Evolutionary conservation across 1,284 basidiomycete genomes (phyloP), one percentile per base, ranked within the genome.

Genomic region (Tilletiaria anomala): DNA sequence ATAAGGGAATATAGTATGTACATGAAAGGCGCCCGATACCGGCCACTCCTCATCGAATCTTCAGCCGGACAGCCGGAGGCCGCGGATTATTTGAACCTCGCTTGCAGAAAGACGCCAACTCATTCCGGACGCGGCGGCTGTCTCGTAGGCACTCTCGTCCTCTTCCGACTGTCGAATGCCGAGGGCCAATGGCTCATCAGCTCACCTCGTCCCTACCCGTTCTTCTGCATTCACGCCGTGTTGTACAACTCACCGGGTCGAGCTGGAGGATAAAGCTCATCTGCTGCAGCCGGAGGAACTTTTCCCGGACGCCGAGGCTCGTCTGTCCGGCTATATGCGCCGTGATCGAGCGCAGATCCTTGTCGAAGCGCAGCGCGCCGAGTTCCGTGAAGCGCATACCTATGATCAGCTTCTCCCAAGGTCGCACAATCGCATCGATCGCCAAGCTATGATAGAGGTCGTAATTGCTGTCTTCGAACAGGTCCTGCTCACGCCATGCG

Each of bases 291-390:
- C 91, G 73, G 17, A 81, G 72, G 63, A 97, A 94, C 65, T 87
- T 88, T 56, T 94, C 89, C 45, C 91, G 73, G 2, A 71, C 39
- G 10, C 86, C 84, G 64, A 86, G 85, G 26, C 26, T n/a, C n/a
- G 26, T 29, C 10, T n/a, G 26, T n/a, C 26, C 26, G 26, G 26
- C n/a, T 8, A 29, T n/a, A 29, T 29, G 26, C 1, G 76, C 74
- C 4, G 83, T 84, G 62, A 93, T 88, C 1, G 79, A 77, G 24
- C 93, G 76, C 31, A 97, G 70, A 65, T 99, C 93, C 21, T 83
- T 78, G 61, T 99, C 93, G 65, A 94, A 93, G 12, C 87, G 82
- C 47, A 97, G 81, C 2, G 89, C 89, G n/a, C 93, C 93, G 39
- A 96, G 76, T 83, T 96, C 91, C 11, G 83, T 83, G 63, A 85